phyloP scores from a whole-genome alignment of 164 flowering plant species.

The Buxus sempervirens region DNA sequence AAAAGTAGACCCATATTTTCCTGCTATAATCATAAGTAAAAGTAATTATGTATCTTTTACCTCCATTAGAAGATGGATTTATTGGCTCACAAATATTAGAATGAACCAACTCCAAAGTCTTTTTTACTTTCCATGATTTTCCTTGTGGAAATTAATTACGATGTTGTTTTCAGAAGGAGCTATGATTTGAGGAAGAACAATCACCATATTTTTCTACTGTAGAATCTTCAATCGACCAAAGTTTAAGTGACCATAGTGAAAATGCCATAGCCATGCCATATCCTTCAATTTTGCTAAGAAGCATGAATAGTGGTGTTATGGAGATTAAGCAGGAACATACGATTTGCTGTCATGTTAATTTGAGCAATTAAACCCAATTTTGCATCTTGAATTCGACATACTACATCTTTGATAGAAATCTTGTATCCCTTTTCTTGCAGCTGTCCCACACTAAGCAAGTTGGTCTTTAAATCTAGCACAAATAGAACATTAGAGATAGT shows the following conservation, averaged over 20 bases:
- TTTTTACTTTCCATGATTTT: too few relatives aligned
- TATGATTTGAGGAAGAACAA: not conserved
- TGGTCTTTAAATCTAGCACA: constrained; percentile 14
- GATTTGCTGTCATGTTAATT: constrained; percentile 7
- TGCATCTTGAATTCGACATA: constrained; percentile 7
- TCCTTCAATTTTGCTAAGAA: constrained; percentile 2
- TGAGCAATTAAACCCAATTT: constrained; percentile 18
- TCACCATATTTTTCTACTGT: constrained; percentile 15
- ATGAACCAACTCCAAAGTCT: too few relatives aligned
- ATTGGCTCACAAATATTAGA: too few relatives aligned
- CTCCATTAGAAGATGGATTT: too few relatives aligned
- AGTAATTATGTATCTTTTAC: too few relatives aligned
- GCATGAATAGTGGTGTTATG: constrained; percentile 7
- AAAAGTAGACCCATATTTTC: too few relatives aligned
- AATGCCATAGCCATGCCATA: constrained; percentile 19
- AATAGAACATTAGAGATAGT: constrained; percentile 18
- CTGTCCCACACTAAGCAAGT: constrained; percentile 12
- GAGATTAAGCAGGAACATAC: constrained; percentile 11
- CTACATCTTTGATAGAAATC: constrained; percentile 12
- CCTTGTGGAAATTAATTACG: too few relatives aligned
- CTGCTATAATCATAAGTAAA: too few relatives aligned
- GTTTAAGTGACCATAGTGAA: constrained; percentile 1
- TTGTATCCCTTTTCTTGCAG: not conserved
- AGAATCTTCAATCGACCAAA: constrained; percentile 14
- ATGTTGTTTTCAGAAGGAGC: too few relatives aligned